A percentile compares a stretch with the other conserved stretches of the same genome.
Conservation (phyloP, 352 stramenopile genomes). For the Globisporangium sylvaticum region DNA sequence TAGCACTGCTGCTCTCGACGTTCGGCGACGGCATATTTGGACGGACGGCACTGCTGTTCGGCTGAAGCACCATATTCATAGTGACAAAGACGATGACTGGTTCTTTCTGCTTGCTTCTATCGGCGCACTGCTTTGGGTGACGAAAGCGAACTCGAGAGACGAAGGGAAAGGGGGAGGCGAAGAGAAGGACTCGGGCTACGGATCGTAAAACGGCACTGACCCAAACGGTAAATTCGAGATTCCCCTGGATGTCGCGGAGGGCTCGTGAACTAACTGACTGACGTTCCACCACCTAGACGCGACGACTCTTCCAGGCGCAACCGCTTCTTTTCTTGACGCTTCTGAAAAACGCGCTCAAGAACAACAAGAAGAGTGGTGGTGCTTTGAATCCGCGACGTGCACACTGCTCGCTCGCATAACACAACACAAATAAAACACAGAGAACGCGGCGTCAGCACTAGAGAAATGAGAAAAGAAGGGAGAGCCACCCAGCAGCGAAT, state of each 20-base stretch:
- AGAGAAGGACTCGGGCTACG: background rate
- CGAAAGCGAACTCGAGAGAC: background rate
- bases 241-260: background rate
- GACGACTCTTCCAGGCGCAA: background rate
- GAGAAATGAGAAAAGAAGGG: background rate
- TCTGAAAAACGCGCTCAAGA: background rate
- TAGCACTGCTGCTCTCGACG: background rate
- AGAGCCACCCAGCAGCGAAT: background rate
- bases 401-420: background rate
- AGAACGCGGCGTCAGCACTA: background rate
- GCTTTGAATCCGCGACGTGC: background rate
- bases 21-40: background rate
- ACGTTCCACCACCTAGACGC: conserved; percentile 7
- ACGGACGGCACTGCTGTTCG: conserved; percentile 4
- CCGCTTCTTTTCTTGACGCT: conserved; percentile 1
- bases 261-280: conserved; percentile 6
- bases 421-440: background rate
- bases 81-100: background rate
- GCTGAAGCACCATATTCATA: conserved; percentile 10
- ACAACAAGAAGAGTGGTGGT: background rate
- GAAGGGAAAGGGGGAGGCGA: background rate
- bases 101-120: conserved; percentile 3
- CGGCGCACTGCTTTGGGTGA: background rate
- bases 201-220: background rate
- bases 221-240: conserved; percentile 5